phyloP scores from a whole-genome alignment of 257 asterid species.

The Paraleonurus japonicus region DNA sequence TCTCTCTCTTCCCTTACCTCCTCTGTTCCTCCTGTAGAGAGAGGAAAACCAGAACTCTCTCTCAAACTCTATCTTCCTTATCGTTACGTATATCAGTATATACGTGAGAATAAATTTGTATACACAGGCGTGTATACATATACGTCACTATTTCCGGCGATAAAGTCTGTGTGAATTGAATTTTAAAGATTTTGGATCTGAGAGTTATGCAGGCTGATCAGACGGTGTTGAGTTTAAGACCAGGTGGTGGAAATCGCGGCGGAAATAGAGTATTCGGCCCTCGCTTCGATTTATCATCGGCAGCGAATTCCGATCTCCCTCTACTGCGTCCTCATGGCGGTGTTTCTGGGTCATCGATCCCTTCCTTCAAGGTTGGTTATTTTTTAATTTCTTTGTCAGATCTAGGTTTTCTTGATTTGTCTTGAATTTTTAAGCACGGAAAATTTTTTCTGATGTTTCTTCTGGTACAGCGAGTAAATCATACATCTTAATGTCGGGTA shows the following conservation, averaged over 20 bases:
- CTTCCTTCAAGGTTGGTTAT: slow-evolving; percentile 47
- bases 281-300: slow-evolving; percentile 47
- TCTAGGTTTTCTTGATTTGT: slow-evolving; percentile 32
- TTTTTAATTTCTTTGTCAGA: slow-evolving; percentile 30
- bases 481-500: not conserved
- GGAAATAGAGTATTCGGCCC: slow-evolving; percentile 54
- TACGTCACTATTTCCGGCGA: not conserved
- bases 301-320: slow-evolving; percentile 51
- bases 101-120: slow-evolving; percentile 22
- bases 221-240: slow-evolving; percentile 65
- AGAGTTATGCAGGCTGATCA: slow-evolving; percentile 69
- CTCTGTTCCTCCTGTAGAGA: slow-evolving; percentile 39
- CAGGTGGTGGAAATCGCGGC: slow-evolving; percentile 69
- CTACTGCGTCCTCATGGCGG: slow-evolving; percentile 58
- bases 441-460: not conserved
- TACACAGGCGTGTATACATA: not conserved
- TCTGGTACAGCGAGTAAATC: not conserved
- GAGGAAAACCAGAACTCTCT: slow-evolving; percentile 44
- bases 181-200: slow-evolving; percentile 25
- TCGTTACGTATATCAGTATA: slow-evolving; percentile 22
- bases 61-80: not conserved
- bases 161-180: slow-evolving; percentile 26
- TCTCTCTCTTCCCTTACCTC: slow-evolving; percentile 2
- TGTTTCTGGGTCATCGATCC: slow-evolving; percentile 28
- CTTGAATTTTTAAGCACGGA: not conserved